phyloP scores from a whole-genome alignment of 371 early-diverging fungal species.

The Batkoa obscura region DNA sequence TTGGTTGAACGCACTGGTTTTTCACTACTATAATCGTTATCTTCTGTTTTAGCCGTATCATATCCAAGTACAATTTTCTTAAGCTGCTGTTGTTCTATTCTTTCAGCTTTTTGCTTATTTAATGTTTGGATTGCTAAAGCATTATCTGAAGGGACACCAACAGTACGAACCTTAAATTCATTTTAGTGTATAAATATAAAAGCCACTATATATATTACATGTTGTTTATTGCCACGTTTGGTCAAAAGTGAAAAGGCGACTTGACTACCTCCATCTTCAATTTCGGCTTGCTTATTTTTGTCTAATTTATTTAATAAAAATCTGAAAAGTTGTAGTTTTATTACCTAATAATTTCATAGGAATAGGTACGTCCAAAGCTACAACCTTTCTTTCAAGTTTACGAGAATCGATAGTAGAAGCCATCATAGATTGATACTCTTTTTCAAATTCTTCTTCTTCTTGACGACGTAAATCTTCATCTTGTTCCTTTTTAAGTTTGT shows the following conservation, averaged over 20 bases:
- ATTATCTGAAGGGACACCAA: constrained; percentile 73
- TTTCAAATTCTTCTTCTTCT: constrained; percentile 50
- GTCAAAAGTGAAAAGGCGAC: constrained; percentile 78
- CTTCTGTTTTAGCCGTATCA: constrained; percentile 16
- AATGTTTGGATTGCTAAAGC: constrained; percentile 62
- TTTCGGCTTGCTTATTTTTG: neutral
- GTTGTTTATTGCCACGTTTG: constrained; percentile 82
- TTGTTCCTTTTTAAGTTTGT: constrained; percentile 10
- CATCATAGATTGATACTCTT: constrained; percentile 64
- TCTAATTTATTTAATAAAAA: neutral
- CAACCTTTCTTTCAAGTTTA: constrained; percentile 49
- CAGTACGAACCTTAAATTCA: constrained; percentile 21
- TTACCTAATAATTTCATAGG: constrained; percentile 40
- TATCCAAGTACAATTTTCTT: constrained; percentile 80
- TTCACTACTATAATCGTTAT: no score
- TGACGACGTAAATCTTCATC: constrained; percentile 21
- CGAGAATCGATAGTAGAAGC: constrained; percentile 59
- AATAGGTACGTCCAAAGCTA: constrained; percentile 62
- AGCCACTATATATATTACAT: constrained; percentile 18
- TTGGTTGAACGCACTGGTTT: no score
- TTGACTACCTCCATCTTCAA: constrained; percentile 13
- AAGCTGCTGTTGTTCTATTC: constrained; percentile 71
- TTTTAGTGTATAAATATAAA: neutral
- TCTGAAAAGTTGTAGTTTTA: neutral
- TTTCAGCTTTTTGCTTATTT: constrained; percentile 65